These are phyloP conservation scores for Cinnamomum micranthum DNA, from an alignment of 164 flowering plant species.

Conservation along the genomic window DNA sequence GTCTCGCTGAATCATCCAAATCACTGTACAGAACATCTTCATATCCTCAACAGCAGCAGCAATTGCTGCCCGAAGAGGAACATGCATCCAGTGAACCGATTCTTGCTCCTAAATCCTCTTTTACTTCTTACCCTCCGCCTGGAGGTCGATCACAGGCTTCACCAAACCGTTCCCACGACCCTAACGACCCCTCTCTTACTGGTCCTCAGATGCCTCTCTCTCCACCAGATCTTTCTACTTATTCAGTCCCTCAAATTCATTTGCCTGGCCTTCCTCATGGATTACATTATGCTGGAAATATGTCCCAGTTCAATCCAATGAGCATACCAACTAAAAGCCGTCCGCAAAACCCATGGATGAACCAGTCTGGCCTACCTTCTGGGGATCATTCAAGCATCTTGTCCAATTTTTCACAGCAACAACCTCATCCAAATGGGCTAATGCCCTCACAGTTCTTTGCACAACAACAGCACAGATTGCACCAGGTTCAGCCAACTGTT, in stretches of 20 bases:
- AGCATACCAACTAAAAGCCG: constrained; percentile 42
- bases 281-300: constrained; percentile 45
- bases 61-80: constrained; percentile 13
- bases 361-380: constrained; percentile 46
- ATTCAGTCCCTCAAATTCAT: constrained; percentile 54
- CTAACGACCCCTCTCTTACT: constrained; percentile 34
- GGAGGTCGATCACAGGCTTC: constrained; percentile 58
- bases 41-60: constrained; percentile 56
- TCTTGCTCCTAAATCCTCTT: constrained; percentile 55
- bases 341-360: constrained; percentile 56
- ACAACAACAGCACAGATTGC: constrained; percentile 56
- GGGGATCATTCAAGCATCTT: constrained; percentile 51
- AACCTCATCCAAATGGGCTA: constrained; percentile 57
- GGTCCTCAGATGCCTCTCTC: constrained; percentile 47
- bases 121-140: constrained; percentile 73
- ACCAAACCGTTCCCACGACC: constrained; percentile 41
- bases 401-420: constrained; percentile 46
- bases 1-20: constrained; percentile 39
- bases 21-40: constrained; percentile 80
- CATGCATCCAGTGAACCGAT: constrained; percentile 64
- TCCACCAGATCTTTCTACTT: constrained; percentile 45
- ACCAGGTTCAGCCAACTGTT: constrained; percentile 52
- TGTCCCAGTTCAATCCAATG: constrained; percentile 39
- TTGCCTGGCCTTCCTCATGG: constrained; percentile 54
- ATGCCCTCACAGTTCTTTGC: constrained; percentile 51